phyloP scores from a whole-genome alignment of 306 rosid genomes.

The Cucurbita ficifolia region DNA sequence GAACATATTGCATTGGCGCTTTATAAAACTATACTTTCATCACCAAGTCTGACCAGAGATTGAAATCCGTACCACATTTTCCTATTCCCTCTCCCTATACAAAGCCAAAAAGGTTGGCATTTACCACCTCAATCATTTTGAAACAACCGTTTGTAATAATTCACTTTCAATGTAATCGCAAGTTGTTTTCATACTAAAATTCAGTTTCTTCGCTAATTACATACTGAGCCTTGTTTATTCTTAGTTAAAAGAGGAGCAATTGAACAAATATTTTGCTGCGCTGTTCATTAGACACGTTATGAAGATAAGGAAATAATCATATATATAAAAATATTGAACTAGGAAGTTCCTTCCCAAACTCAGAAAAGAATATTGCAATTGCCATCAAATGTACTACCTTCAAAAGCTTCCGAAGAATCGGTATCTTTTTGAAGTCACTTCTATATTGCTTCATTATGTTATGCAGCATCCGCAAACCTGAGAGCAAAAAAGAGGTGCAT shows the following conservation, averaged over 20 bases:
- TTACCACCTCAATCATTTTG: neutral
- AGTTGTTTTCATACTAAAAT: neutral
- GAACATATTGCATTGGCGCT: too few species aligned
- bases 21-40: neutral
- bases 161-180: neutral
- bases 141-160: neutral
- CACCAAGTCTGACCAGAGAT: neutral
- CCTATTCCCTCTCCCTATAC: neutral
- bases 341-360: neutral
- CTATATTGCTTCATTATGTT: conserved; percentile 80
- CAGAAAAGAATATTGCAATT: conserved; percentile 5
- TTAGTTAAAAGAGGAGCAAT: too few species aligned
- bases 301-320: neutral
- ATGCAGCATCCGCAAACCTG: conserved; percentile 96
- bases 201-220: neutral
- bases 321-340: neutral
- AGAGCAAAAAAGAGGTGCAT: conserved; percentile 8
- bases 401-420: conserved; percentile 92
- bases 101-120: neutral
- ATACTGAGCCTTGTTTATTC: neutral
- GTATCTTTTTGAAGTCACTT: conserved; percentile 87
- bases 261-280: neutral
- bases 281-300: neutral
- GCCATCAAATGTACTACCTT: conserved; percentile 36
- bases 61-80: neutral